phyloP scores from a whole-genome alignment of 768 basidiomycete genomes.

The Rhizopogon vulgaris region DNA sequence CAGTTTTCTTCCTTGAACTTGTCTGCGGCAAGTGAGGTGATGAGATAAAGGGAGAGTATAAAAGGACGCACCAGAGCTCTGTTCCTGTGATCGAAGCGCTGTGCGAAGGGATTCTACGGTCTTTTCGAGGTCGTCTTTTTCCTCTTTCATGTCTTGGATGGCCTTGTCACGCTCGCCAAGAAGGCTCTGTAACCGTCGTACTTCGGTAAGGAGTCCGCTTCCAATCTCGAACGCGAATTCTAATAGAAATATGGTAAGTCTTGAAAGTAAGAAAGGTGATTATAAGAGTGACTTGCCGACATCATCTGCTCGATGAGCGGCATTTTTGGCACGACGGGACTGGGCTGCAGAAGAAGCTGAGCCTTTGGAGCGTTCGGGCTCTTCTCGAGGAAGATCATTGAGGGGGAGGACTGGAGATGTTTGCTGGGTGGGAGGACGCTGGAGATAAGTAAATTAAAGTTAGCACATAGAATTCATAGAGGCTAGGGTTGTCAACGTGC shows the following conservation, averaged over 20 bases:
- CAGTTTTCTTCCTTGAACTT: slow-evolving; percentile 98
- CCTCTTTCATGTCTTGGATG: slow-evolving; percentile 86
- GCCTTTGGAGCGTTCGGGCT: slow-evolving; percentile 52
- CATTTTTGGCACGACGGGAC: slow-evolving; percentile 86
- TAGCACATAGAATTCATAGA: neutral
- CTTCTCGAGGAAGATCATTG: slow-evolving; percentile 52
- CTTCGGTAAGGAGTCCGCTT: slow-evolving; percentile 85
- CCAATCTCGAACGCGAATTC: slow-evolving; percentile 99
- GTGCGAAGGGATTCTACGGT: slow-evolving; percentile 67
- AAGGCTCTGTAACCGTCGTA: slow-evolving; percentile 84
- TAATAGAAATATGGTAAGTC: slow-evolving; percentile 29
- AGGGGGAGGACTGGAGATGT: slow-evolving; percentile 40
- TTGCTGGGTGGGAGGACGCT: slow-evolving; percentile 43
- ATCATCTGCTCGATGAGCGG: slow-evolving; percentile 84
- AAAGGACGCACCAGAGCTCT: slow-evolving; percentile 57
- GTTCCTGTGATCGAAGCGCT: slow-evolving; percentile 76
- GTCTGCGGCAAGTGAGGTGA: slow-evolving; percentile 38
- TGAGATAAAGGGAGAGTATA: neutral
- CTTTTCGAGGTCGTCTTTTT: slow-evolving; percentile 84
- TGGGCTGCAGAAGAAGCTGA: slow-evolving; percentile 77
- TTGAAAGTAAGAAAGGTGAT: neutral
- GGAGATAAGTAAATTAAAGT: slow-evolving; percentile 1
- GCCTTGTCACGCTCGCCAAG: slow-evolving; percentile 90
- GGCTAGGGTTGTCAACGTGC: neutral
- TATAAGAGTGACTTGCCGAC: slow-evolving; percentile 53